Evolutionary conservation across 139 green algal species (phyloP).

Genomic region (Yamagishiella unicocca): DNA sequence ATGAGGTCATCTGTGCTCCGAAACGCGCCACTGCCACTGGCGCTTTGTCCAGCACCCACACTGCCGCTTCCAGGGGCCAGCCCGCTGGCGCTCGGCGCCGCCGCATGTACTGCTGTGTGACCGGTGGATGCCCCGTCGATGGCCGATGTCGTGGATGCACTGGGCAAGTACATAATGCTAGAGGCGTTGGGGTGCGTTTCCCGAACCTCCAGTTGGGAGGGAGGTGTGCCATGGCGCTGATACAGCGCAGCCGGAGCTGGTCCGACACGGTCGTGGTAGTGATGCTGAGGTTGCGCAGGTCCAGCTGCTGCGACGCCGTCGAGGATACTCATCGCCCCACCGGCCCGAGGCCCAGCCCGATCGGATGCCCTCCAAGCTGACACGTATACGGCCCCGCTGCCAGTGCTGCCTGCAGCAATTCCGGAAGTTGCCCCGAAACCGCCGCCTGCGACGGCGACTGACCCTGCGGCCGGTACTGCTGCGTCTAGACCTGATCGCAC

Average conservation of each 20-base stretch:
- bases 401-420: neutral
- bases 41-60: too few relatives aligned
- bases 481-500: neutral
- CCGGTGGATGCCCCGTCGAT: too few relatives aligned
- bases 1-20: constrained; percentile 56
- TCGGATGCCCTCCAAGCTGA: neutral
- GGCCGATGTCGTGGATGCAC: too few relatives aligned
- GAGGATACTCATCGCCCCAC: neutral
- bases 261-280: too few relatives aligned
- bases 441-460: neutral
- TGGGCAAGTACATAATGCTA: too few relatives aligned
- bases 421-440: neutral
- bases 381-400: neutral
- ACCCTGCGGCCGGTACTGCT: neutral
- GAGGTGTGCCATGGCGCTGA: too few relatives aligned
- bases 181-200: too few relatives aligned
- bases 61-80: too few relatives aligned
- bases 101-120: too few relatives aligned
- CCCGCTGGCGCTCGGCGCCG: too few relatives aligned
- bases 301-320: neutral
- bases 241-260: too few relatives aligned
- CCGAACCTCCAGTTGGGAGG: too few relatives aligned
- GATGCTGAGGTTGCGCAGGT: constrained; percentile 4
- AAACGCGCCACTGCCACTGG: neutral
- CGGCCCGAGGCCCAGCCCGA: neutral